Evolutionary conservation across 371 early-diverging fungal species (phyloP).

Genomic region (Paramicrosporidium saccamoebae): DNA sequence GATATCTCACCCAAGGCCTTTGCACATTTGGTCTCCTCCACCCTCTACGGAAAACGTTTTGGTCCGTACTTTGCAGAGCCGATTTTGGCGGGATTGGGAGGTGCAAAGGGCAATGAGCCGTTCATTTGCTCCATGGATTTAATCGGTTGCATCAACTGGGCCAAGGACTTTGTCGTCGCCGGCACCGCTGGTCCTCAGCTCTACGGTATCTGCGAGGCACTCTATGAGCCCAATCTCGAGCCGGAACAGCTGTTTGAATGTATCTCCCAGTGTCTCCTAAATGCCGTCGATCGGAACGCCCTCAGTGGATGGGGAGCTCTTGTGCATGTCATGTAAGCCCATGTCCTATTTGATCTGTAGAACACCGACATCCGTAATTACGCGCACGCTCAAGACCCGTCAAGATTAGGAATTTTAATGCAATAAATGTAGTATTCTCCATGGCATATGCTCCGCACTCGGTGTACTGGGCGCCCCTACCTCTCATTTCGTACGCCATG

Average conservation of each 20-base stretch:
- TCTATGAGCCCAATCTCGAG: conserved; percentile 87
- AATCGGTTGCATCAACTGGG: conserved; percentile 83
- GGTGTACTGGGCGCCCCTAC: too few species aligned
- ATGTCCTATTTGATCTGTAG: conserved; percentile 6
- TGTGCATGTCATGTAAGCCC: conserved; percentile 51
- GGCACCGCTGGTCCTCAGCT: conserved; percentile 76
- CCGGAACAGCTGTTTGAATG: conserved; percentile 95
- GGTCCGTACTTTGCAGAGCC: conserved; percentile 88
- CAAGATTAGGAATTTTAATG: conserved; percentile 27
- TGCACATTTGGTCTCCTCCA: conserved; percentile 76
- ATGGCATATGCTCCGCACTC: too few species aligned
- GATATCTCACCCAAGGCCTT: conserved; percentile 85
- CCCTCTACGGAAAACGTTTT: conserved; percentile 79
- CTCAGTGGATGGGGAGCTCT: conserved; percentile 96
- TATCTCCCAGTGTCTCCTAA: conserved; percentile 80
- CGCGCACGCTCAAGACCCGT: conserved; percentile 46
- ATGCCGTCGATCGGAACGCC: conserved; percentile 92
- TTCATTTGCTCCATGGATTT: conserved; percentile 87
- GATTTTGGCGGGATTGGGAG: conserved; percentile 80
- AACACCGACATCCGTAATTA: conserved; percentile 49
- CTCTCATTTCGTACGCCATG: too few species aligned
- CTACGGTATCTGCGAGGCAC: conserved; percentile 88
- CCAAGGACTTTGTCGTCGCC: conserved; percentile 80
- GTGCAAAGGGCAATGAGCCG: conserved; percentile 58
- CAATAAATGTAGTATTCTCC: too few species aligned